Evolutionary conservation across 1,284 basidiomycete species (phyloP).

Genomic region (Moniliophthora roreri): DNA sequence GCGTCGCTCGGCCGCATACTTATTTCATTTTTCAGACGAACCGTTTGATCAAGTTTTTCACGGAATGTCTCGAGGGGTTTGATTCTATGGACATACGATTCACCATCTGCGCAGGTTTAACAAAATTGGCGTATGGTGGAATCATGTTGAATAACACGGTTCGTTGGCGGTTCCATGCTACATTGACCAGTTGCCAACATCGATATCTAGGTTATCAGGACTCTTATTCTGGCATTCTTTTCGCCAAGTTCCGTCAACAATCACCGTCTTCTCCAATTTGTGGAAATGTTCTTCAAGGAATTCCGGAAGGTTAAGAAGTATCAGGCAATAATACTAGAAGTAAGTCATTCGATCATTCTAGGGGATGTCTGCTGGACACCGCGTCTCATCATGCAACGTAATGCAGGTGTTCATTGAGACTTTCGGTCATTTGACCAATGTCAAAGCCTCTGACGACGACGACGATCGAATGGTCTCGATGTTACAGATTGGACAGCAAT

Average conservation of each 20-base stretch:
- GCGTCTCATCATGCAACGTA: constrained; percentile 1
- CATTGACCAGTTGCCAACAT: background rate
- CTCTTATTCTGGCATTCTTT: constrained; percentile 76
- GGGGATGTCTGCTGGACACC: background rate
- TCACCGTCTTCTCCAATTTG: constrained; percentile 81
- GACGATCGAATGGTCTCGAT: constrained; percentile 71
- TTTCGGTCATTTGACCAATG: constrained; percentile 58
- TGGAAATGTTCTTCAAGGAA: constrained; percentile 84
- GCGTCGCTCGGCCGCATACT: constrained; percentile 4
- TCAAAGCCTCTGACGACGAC: constrained; percentile 60
- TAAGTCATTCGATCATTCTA: constrained; percentile 28
- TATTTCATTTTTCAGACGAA: constrained; percentile 41
- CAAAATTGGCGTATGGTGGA: background rate
- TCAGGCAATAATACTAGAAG: constrained; percentile 71
- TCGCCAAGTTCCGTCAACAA: constrained; percentile 80
- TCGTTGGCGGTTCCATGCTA: constrained; percentile 5
- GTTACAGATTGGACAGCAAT: constrained; percentile 67
- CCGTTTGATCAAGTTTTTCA: constrained; percentile 33
- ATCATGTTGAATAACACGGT: constrained; percentile 71
- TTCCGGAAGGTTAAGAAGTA: constrained; percentile 79
- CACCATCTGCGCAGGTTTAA: background rate
- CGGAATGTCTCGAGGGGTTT: background rate
- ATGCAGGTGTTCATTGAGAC: constrained; percentile 67
- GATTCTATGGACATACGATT: background rate
- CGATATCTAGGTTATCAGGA: constrained; percentile 62